Evolutionary conservation across 305 asterid species (phyloP), one percentile per base, ranked within the genome.

Genomic region (Fraxinus angustifolia): DNA sequence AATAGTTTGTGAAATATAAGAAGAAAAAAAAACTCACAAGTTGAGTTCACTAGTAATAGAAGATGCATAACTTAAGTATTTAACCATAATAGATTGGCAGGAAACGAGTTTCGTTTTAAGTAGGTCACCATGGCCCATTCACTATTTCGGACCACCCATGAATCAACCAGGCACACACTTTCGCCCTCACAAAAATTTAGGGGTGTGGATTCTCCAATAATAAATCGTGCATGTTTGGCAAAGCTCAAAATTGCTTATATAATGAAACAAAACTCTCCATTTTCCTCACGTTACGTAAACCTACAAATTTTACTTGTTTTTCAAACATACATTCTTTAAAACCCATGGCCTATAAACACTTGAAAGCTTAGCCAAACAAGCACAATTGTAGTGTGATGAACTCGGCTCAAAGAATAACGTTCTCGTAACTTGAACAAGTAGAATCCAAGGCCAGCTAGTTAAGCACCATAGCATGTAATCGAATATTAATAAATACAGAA

Each of bases 401-500:
- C 67, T 56, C 11, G 30, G 12, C 3, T 56, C 11, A 8, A 56
- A 56, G 65, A 50, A 50, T 50, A 50, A 50, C 14, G 17, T 14
- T 12, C 56, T 45, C 56, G 4, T 17, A 45, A 45, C 56, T 45
- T 11, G 3, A 12, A 45, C 56, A 14, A 14, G 58, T 48, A 48
- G 58, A 48, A 14, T 48, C 58, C 58, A 48, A 3, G 58, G 17
- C 58, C 58, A 48, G 58, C 58, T 14, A 48, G 58, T 14, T 48
- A 14, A 14, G 58, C 58, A 50, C 60, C 60, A 50, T 16, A 16
- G 60, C 60, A 50, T 50, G 60, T 16, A 50, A 50, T 50, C 17
- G 21, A 50, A 50, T 50, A 50, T 7, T 28, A 45, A 76, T 76
- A 80, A 56, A 82, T 75, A 79, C 80, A 68, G 53, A 72, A 73